A percentile compares a stretch with the other conserved stretches of the same genome.
Evolutionary conservation across 1,284 basidiomycete genomes (phyloP).

Genomic region (Thelephora terrestris): DNA sequence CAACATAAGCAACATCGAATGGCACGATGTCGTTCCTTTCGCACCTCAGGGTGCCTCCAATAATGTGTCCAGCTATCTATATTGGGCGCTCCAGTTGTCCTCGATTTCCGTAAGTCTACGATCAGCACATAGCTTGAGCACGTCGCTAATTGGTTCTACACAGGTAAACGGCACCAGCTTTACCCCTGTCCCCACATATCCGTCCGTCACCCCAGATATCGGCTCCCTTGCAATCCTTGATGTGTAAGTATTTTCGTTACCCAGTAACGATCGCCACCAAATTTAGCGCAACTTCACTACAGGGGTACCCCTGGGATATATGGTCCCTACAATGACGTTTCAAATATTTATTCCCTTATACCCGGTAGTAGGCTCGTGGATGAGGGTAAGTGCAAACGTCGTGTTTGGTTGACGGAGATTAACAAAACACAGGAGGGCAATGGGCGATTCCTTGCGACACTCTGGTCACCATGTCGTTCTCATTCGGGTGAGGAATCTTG

Average conservation of each 20-base stretch:
- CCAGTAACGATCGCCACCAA: background rate
- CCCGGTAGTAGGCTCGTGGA: slow-evolving; percentile 64
- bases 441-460: slow-evolving; percentile 81
- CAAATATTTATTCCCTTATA: slow-evolving; percentile 54
- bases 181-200: slow-evolving; percentile 57
- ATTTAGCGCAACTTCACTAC: slow-evolving; percentile 1
- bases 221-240: slow-evolving; percentile 68
- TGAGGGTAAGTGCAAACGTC: slow-evolving; percentile 23
- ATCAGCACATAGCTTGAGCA: background rate
- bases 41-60: slow-evolving; percentile 40
- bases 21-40: slow-evolving; percentile 68
- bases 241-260: slow-evolving; percentile 34
- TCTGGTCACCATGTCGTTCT: slow-evolving; percentile 54
- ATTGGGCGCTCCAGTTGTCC: slow-evolving; percentile 67
- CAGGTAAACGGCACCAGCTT: slow-evolving; percentile 56
- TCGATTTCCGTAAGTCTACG: slow-evolving; percentile 41
- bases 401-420: slow-evolving; percentile 1
- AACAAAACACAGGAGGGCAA: slow-evolving; percentile 41
- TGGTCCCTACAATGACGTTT: slow-evolving; percentile 75
- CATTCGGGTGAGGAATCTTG: slow-evolving; percentile 48
- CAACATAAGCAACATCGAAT: slow-evolving; percentile 48
- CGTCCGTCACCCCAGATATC: slow-evolving; percentile 39
- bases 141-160: slow-evolving; percentile 4
- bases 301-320: slow-evolving; percentile 74
- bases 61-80: slow-evolving; percentile 64